Base-by-base conservation (phyloP, 768 basidiomycete species). In the Leucogyrophana mollusca region DNA sequence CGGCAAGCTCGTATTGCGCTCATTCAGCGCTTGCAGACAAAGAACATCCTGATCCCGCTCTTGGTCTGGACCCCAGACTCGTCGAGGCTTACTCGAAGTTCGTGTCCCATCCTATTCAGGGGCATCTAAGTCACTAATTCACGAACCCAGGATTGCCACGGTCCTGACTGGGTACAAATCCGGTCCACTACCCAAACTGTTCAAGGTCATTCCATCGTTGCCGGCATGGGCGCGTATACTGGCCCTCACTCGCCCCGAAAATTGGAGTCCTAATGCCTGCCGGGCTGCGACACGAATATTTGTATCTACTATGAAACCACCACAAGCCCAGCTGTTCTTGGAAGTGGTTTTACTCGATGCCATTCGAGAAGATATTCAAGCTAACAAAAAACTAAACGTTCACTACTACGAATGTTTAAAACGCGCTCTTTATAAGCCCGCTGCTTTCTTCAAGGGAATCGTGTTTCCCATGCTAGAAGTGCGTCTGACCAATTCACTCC, bases 401-500 rank as follows among this genome's bases (percentile, higher is more conserved):
- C 96, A 99, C 50, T 87, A 93, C 51, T 99, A 94, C 57, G 90
- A 94, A 64, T 84, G 86, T n/a, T 63, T 99, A 55, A 94, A 92
- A 66, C 84, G 91, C 56, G 80, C 91, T 4, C 68, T 98, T 48
- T 98, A 95, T 67, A 99, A 98, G 66, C 96, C 96, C 3, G 89
- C 88, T 3, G 95, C 96, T 1, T 97, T 98, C 65, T 98, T 98
- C 77, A 98, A 99, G 64, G 96, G 95, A 4, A 85, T 99, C 47
- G 76, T 99, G 30, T 97, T 99, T 65, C 96, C 96, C 1, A 74
- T 99, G 64, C 78, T 96, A 50, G 92, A 95, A 61, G 94, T 94
- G 58, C 53, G 85, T 60, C 10, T 43, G 24, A 76, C 71, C 64
- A 72, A 66, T 20, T 25, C 35, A 24, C 36, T 47, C 41, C 56